These are phyloP conservation scores for Tuber umbilicatum DNA, from an alignment of 495 filamentous ascomycete genomes.

Conservation along the genomic window DNA sequence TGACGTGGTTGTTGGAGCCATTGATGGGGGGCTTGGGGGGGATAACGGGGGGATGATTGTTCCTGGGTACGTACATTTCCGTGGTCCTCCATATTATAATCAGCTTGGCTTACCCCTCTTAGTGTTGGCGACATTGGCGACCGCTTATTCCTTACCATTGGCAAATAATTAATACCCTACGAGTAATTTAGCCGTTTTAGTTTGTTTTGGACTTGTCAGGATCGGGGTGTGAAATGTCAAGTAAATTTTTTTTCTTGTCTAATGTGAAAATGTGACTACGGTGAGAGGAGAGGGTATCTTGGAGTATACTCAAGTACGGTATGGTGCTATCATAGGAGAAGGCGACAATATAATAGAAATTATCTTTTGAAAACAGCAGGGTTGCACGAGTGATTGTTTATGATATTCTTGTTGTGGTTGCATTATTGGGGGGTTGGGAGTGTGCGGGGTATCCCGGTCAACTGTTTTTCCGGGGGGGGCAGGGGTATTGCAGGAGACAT, in stretches of 20 bases:
- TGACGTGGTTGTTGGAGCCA: slow-evolving; percentile 74
- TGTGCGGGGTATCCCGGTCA: background rate
- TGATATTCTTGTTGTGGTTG: background rate
- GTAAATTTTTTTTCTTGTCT: background rate
- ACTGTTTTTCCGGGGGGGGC: background rate
- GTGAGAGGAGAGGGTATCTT: background rate
- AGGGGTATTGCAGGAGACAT: background rate
- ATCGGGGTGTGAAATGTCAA: background rate
- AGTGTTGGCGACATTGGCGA: slow-evolving; percentile 71
- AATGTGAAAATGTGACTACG: background rate
- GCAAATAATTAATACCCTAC: slow-evolving; percentile 58
- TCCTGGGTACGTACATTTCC: slow-evolving; percentile 52
- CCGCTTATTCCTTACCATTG: slow-evolving; percentile 83
- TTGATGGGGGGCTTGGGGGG: slow-evolving; percentile 58
- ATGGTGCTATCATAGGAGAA: background rate
- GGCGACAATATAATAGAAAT: background rate
- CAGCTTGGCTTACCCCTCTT: background rate
- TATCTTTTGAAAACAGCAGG: background rate
- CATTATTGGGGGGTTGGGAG: background rate
- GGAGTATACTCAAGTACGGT: background rate
- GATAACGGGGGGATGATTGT: slow-evolving; percentile 80
- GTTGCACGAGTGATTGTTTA: slow-evolving; percentile 1
- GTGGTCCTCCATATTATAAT: background rate
- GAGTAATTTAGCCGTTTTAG: background rate
- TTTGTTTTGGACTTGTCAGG: background rate